Evolutionary conservation across 1,284 basidiomycete species (phyloP).

Genomic region (Ceratorhiza oryzae-sativae): DNA sequence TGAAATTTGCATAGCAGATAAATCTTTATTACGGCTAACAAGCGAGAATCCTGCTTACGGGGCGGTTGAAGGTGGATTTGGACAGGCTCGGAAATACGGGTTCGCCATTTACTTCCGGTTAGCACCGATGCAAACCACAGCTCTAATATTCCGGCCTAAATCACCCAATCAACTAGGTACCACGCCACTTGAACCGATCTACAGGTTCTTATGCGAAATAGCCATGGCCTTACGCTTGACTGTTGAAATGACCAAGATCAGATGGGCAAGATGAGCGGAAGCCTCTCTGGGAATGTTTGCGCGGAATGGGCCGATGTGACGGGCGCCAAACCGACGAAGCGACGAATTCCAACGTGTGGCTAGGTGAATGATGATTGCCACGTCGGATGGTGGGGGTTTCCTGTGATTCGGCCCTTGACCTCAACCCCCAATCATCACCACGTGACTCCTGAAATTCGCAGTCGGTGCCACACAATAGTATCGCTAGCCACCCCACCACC

Average conservation of each 20-base stretch:
- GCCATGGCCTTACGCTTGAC: background rate
- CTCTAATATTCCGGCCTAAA: background rate
- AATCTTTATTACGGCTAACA: too few species aligned
- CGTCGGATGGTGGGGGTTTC: background rate
- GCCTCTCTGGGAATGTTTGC: slow-evolving; percentile 1
- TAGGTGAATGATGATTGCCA: background rate
- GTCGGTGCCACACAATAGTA: slow-evolving; percentile 17
- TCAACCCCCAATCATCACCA: slow-evolving; percentile 5
- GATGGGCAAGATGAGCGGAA: background rate
- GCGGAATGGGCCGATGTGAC: slow-evolving; percentile 5
- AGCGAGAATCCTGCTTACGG: too few species aligned
- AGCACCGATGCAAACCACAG: too few species aligned
- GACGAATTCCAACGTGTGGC: slow-evolving; percentile 1
- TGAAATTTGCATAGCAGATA: too few species aligned
- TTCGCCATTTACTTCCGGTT: background rate
- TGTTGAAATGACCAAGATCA: background rate
- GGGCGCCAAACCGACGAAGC: background rate
- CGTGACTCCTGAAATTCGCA: slow-evolving; percentile 1
- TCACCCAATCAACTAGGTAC: background rate
- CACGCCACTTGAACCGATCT: background rate
- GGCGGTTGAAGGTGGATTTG: too few species aligned
- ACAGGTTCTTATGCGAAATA: too few species aligned
- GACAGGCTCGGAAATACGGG: too few species aligned
- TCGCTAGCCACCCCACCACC: slow-evolving; percentile 25
- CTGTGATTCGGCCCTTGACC: slow-evolving; percentile 12